Base-by-base conservation (phyloP, 2,329 filamentous ascomycete genomes). In the Claviceps monticola region DNA sequence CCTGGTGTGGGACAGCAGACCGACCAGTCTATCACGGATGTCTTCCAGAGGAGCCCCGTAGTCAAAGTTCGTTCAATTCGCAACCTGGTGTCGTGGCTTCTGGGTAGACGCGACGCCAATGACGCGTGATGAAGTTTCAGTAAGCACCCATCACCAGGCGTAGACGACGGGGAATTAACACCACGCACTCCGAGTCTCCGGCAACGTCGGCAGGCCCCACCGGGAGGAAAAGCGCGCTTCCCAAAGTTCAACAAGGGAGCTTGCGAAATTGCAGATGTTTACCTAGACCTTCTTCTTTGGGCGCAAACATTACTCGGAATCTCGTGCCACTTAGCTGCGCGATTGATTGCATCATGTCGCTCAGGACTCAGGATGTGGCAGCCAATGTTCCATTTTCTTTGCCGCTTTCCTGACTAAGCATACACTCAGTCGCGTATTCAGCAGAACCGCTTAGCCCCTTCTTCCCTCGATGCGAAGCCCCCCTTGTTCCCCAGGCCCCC, bases 41-140 rank as follows among this genome's bases (percentile, higher is more conserved):
- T 57, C 37, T 56, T 58, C 48, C 36, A 49, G 16, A 36, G 42
- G 29, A 46, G 55, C 34, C 21, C 45, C 4, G 54, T 54, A 16
- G 50, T 59, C 7, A 53, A 47, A 46, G 57, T 56, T n/a, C 48
- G 51, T 1, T 60, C 58, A 1, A 53, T 60, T 46, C 53, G 39
- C 17, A 49, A 38, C n/a, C 41, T 59, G 37, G 46, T 47, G 6
- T 34, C 47, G 5, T 58, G 56, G 56, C 50, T 57, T 26, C 19
- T 49, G 47, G 16, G 47, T 1, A 7, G 13, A 29, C 26, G 26
- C 26, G 26, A 29, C 26, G 26, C 26, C 26, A 29, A 29, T 3
- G 26, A 29, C 8, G 26, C 3, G 29, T 34, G 8, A 29, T 29
- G 26, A 34, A 11, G 29, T 34, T 34, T 34, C 29, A 34, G 29